Conservation (phyloP, 805 yeast species). For the Zygosaccharomyces rouxii region DNA sequence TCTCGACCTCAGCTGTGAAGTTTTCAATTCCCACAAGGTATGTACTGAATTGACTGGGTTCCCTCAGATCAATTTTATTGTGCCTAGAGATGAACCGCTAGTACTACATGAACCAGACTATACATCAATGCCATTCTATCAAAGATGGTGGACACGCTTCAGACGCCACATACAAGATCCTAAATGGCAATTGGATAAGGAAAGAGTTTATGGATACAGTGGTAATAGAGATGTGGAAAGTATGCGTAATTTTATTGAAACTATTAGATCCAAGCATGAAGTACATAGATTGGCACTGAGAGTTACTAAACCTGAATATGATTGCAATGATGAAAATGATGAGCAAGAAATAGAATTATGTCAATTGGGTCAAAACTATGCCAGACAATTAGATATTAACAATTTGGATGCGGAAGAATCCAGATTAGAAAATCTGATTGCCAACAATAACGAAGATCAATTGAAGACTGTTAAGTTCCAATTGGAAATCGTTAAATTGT, state of each 20-base stretch:
- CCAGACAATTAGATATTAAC: conserved; percentile 36
- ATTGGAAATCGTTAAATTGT: conserved; percentile 16
- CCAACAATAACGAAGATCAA: conserved; percentile 30
- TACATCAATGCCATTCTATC: conserved; percentile 9
- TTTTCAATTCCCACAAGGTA: conserved; percentile 27
- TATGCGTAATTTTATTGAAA: conserved; percentile 49
- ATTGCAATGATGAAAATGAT: conserved; percentile 9
- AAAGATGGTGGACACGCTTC: conserved; percentile 9
- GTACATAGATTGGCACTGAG: conserved; percentile 9
- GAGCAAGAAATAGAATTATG: conserved; percentile 11
- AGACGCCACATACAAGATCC: conserved; percentile 13
- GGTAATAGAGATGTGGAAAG: conserved; percentile 48
- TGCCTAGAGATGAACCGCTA: conserved; percentile 39
- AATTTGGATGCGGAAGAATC: conserved; percentile 32
- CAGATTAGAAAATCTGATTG: conserved; percentile 25
- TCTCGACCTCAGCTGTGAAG: conserved; percentile 34
- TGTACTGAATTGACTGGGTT: conserved; percentile 44
- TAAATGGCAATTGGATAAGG: conserved; percentile 23
- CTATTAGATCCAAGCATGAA: conserved; percentile 18
- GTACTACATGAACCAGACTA: conserved; percentile 4
- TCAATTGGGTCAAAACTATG: conserved; percentile 17
- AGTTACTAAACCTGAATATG: conserved; percentile 36
- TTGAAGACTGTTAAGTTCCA: conserved; percentile 29
- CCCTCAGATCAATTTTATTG: conserved; percentile 60
- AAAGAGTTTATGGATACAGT: conserved; percentile 50